Evolutionary conservation across 2,329 filamentous ascomycete genomes (phyloP).

Genomic region (Pseudogymnoascus sp.): DNA sequence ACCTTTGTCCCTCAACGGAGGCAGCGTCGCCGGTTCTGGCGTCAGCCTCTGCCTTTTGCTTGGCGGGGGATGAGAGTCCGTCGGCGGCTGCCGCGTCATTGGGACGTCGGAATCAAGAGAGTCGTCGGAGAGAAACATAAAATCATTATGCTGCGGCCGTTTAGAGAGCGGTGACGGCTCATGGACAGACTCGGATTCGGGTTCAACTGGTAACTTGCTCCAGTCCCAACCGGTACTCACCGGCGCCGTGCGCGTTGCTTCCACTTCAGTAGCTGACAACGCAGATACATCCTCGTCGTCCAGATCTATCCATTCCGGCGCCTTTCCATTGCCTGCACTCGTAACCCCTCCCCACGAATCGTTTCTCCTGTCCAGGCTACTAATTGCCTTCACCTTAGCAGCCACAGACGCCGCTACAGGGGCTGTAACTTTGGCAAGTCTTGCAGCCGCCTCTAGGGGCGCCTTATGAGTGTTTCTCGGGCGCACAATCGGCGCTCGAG

Average conservation of each 20-base stretch:
- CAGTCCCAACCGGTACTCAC: slow-evolving; percentile 12
- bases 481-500: neutral
- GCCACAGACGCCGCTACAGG: neutral
- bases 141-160: slow-evolving; percentile 9
- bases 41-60: slow-evolving; percentile 11
- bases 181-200: neutral
- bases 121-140: neutral
- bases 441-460: slow-evolving; percentile 7
- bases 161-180: neutral
- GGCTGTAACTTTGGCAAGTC: neutral
- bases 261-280: slow-evolving; percentile 19
- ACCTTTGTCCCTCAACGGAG: slow-evolving; percentile 10
- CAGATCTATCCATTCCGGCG: slow-evolving; percentile 14
- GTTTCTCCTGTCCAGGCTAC: neutral
- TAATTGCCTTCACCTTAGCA: neutral
- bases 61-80: neutral
- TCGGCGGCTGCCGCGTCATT: too few species aligned
- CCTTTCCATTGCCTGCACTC: neutral
- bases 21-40: neutral
- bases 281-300: slow-evolving; percentile 27
- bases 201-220: neutral
- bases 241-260: slow-evolving; percentile 27
- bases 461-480: neutral
- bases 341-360: neutral
- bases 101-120: neutral